Base-by-base conservation (phyloP, 257 asterid genomes). In the Solanum chiquidenum region DNA sequence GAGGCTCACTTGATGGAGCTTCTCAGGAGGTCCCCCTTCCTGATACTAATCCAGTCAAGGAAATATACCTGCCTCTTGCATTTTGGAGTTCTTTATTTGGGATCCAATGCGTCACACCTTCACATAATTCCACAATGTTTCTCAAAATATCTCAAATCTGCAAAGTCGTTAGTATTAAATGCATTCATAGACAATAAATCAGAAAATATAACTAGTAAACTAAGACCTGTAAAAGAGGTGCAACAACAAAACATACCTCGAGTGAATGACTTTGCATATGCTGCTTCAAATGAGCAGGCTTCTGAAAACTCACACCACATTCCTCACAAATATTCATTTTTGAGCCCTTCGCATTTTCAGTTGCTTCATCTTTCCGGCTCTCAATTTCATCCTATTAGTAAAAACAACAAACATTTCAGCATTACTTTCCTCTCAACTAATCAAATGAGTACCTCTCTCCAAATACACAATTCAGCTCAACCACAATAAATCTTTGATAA, bases 51-150 rank as follows among this genome's bases (percentile, higher is more conserved):
- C 99, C 98, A 95, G 86, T 91, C 98, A 94, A 94, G 98, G 86
- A 85, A 88, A 69, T 44, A 44, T 69, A 89, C 76, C 73, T 85
- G 98, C 98, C 99, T 93, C 98, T 68, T 29, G 98, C 99, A 97
- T 95, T 96, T 95, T 92, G 99, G 98, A 95, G 98, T 96, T 94
- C 98, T 90, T 91, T 91, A 77, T 88, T 64, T 94, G 99, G 97
- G 98, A 97, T 97, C 99, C 99, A 96, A 96, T 96, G 98, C 99
- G 89, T 96, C 99, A 96, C 99, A 92, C 98, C 93, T 89, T 86
- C 88, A 86, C 72, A 89, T 35, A 77, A 88, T 89, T 86, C 92
- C 84, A 64, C 83, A 77, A 74, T 83, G 66, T 90, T 75, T 77
- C 87, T 73, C 72, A 76, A 64, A 91, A 14, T 84, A 88, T 25